These are phyloP conservation scores for Russula compacta DNA, from an alignment of 768 basidiomycete species.

Conservation along the genomic window DNA sequence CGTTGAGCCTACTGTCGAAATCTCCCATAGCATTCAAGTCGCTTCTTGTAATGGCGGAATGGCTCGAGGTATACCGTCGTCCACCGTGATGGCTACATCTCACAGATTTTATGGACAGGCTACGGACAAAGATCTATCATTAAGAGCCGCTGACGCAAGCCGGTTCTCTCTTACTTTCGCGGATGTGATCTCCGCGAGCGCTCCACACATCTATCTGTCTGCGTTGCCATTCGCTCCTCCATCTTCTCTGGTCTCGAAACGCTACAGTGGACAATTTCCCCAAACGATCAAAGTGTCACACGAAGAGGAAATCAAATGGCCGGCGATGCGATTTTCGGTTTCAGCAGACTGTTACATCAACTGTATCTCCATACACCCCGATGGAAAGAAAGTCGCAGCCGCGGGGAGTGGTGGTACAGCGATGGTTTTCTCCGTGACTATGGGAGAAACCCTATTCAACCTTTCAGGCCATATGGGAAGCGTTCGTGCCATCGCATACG, in stretches of 20 bases:
- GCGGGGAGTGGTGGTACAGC: not conserved
- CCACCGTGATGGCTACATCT: not conserved
- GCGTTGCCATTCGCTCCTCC: conserved; percentile 12
- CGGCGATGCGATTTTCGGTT: conserved; percentile 17
- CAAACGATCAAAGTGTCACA: not conserved
- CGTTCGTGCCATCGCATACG: conserved; percentile 2
- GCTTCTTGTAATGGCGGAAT: conserved; percentile 10
- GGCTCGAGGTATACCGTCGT: conserved; percentile 7
- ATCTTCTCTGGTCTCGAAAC: conserved; percentile 8
- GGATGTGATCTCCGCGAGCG: conserved; percentile 9
- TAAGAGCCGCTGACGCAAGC: conserved; percentile 10
- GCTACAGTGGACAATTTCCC: conserved; percentile 10
- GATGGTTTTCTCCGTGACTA: not conserved
- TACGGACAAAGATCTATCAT: conserved; percentile 5
- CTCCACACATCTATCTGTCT: conserved; percentile 15
- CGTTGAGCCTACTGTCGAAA: conserved; percentile 23
- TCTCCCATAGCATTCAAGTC: conserved; percentile 18
- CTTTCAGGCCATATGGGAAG: not conserved
- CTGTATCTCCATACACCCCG: conserved; percentile 20
- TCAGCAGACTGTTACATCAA: not conserved
- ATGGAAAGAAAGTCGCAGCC: conserved; percentile 15
- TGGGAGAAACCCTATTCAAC: not conserved
- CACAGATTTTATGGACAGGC: not conserved
- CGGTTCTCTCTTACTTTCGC: conserved; percentile 12
- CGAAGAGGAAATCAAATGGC: conserved; percentile 14